phyloP scores from a whole-genome alignment of 108 stramenopile species.

The Epithemia pelagica region DNA sequence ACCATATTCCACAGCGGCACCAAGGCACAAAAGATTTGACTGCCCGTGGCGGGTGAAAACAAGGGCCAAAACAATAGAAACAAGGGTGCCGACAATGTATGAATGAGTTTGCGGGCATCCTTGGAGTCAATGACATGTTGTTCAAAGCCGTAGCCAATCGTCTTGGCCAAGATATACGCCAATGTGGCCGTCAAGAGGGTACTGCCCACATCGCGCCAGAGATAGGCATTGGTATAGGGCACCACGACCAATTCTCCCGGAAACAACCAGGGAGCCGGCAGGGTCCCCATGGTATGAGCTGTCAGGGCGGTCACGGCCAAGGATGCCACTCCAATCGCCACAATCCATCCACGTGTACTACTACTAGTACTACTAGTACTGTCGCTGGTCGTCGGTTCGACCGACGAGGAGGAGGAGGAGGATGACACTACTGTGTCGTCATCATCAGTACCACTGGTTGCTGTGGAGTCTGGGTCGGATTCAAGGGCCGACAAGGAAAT shows the following conservation, averaged over 20 bases:
- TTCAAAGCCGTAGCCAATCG: conserved; percentile 35
- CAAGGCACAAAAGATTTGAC: conserved; percentile 54
- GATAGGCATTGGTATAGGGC: conserved; percentile 33
- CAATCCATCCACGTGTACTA: neutral
- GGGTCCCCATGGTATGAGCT: neutral
- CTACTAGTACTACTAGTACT: too few species aligned
- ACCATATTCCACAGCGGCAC: conserved; percentile 46
- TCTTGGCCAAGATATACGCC: conserved; percentile 44
- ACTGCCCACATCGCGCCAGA: conserved; percentile 37
- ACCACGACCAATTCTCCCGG: neutral
- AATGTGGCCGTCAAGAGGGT: conserved; percentile 40
- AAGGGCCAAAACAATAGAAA: conserved; percentile 67
- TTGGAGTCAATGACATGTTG: conserved; percentile 32
- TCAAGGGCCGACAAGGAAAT: too few species aligned
- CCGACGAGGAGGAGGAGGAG: too few species aligned
- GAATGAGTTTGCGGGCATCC: conserved; percentile 67
- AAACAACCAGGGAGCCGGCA: neutral
- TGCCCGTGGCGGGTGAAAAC: conserved; percentile 56
- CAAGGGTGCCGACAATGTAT: conserved; percentile 64
- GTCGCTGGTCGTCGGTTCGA: too few species aligned
- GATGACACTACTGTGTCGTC: too few species aligned
- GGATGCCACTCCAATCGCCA: neutral
- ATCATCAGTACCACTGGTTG: too few species aligned
- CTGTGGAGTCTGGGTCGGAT: too few species aligned
- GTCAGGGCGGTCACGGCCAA: neutral